Evolutionary conservation across 768 basidiomycete genomes (phyloP), one percentile per base, ranked within the genome.

Genomic region (Polyporus arcularius): DNA sequence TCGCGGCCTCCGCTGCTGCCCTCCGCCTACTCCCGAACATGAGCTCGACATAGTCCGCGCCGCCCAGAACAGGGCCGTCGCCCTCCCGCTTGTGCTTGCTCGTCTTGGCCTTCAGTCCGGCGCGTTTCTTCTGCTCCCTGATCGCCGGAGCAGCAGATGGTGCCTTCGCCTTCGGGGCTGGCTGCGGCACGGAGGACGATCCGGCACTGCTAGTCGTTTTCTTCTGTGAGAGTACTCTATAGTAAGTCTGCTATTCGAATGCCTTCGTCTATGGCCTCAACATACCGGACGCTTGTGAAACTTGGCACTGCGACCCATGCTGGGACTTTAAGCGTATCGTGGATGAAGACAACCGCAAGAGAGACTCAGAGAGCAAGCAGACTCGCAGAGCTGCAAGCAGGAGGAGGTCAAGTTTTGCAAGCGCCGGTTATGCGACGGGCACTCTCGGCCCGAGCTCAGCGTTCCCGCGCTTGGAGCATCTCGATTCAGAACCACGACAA

Each of bases 41-140:
- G 63, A 92, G 70, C 11, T 82, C 78, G 48, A 93, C 85, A 68
- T 92, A 93, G 72, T 93, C 91, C 32, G 87, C 90, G 18, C 82
- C 89, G 18, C 88, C 89, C 40, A 92, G 76, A 3, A 92, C 80
- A 54, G 70, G 80, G 0, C 74, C 78, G 14, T 73, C 79, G 49
- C 56, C 67, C 28, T 55, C 57, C 26, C 57, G 64, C 45, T 60
- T 67, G 51, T 60, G 65, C 42, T 64, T 65, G 35, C 68, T 75
- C 14, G 73, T 67, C 63, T 82, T 82, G 32, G 72, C 76, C 66
- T 84, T 85, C 53, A 84, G 65, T 4, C 69, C 77, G 1, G 80
- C 79, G 52, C 78, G 79, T 71, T 85, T 86, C 68, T 80, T 82
- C 31, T 39, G 76, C 67, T 60, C 67, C 51, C 39, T 64, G 51